These are phyloP conservation scores for Zizania latifolia DNA, from an alignment of 176 grass and related monocot species.

Conservation along the genomic window DNA sequence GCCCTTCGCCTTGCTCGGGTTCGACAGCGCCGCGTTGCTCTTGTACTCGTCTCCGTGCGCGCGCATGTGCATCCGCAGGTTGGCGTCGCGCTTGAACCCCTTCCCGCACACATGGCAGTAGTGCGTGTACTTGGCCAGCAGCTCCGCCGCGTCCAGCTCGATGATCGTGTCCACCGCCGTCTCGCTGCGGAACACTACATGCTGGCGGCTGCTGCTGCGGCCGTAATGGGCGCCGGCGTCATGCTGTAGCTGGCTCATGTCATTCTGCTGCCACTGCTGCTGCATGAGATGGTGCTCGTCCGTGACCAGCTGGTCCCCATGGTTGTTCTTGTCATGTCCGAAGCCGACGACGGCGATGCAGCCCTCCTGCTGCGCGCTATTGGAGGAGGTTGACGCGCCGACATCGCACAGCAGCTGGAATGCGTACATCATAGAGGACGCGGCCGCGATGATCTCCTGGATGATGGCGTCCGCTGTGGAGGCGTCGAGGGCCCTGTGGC, in stretches of 20 bases:
- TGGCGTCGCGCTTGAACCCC: constrained; percentile 98
- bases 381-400: neutral
- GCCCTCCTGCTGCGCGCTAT: neutral
- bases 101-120: constrained; percentile 90
- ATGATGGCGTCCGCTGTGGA: constrained; percentile 44
- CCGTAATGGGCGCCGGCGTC: no score
- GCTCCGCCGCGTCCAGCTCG: constrained; percentile 62
- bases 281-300: neutral
- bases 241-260: no score
- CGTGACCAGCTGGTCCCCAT: neutral
- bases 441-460: constrained; percentile 61
- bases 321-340: neutral
- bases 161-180: constrained; percentile 43
- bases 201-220: neutral
- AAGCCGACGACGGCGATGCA: no score
- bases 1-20: constrained; percentile 21
- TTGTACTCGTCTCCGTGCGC: constrained; percentile 99
- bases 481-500: constrained; percentile 3
- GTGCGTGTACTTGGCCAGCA: constrained; percentile 95
- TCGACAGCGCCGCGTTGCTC: constrained; percentile 62
- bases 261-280: neutral
- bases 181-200: neutral
- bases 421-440: constrained; percentile 76
- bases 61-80: constrained; percentile 97
- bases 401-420: constrained; percentile 42